phyloP scores from a whole-genome alignment of 2,329 filamentous ascomycete genomes.

The Venturia aucupariae region DNA sequence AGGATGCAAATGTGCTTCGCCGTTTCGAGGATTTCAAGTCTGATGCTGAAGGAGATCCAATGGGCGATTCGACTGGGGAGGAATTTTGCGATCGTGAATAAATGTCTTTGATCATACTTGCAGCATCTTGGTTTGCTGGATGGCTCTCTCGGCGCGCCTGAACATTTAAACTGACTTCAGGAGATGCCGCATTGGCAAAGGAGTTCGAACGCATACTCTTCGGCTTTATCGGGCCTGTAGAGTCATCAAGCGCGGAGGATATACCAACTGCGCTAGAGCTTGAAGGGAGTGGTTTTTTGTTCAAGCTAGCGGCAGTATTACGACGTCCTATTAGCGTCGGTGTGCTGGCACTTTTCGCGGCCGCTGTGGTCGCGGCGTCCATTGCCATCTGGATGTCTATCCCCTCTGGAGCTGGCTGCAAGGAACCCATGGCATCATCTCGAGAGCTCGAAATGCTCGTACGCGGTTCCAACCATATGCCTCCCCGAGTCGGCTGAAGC shows the following conservation, averaged over 20 bases:
- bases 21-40: background rate
- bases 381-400: constrained; percentile 16
- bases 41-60: constrained; percentile 7
- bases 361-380: background rate
- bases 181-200: constrained; percentile 53
- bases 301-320: background rate
- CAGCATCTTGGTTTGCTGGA: constrained; percentile 50
- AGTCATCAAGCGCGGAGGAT: constrained; percentile 23
- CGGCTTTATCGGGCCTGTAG: constrained; percentile 29
- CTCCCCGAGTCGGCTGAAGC: constrained; percentile 70
- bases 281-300: background rate
- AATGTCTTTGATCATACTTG: constrained; percentile 57
- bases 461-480: constrained; percentile 56
- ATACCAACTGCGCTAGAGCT: constrained; percentile 17
- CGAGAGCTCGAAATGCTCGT: constrained; percentile 16
- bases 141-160: constrained; percentile 46
- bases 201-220: constrained; percentile 52
- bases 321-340: constrained; percentile 11
- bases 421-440: constrained; percentile 18
- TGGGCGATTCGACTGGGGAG: constrained; percentile 10
- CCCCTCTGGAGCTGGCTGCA: constrained; percentile 18
- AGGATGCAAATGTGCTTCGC: background rate
- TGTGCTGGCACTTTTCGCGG: constrained; percentile 10
- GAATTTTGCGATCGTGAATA: constrained; percentile 44
- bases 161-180: constrained; percentile 59